Evolutionary conservation across 176 grass and related monocot genomes (phyloP).

Genomic region (Oryza glumipatula): DNA sequence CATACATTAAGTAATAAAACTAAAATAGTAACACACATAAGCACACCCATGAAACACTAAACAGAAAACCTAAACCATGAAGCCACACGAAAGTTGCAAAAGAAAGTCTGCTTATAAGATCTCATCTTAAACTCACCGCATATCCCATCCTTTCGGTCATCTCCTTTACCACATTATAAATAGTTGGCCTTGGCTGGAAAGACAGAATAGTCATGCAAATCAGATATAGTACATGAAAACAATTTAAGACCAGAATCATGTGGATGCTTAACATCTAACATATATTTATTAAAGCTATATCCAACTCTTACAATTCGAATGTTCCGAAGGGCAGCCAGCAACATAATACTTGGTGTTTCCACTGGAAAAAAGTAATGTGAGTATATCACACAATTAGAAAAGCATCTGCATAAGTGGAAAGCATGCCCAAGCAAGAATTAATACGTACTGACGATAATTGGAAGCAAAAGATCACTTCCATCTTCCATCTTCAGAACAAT

Average conservation of each 20-base stretch:
- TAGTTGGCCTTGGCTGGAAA: constrained; percentile 86
- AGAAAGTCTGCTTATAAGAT: not conserved
- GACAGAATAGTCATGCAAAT: constrained; percentile 7
- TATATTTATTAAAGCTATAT: constrained; percentile 18
- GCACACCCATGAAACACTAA: constrained; percentile 24
- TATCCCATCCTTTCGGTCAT: constrained; percentile 96
- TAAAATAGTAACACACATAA: not conserved
- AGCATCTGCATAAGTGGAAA: not conserved
- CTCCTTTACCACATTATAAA: constrained; percentile 79
- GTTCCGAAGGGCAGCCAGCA: constrained; percentile 85
- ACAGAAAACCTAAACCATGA: not conserved
- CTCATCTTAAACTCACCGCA: constrained; percentile 47
- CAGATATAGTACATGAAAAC: not conserved
- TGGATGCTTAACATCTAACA: constrained; percentile 20
- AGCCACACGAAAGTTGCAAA: not conserved
- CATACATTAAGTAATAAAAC: not conserved
- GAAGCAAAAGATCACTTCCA: constrained; percentile 86
- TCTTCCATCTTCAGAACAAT: constrained; percentile 98
- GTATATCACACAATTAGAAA: constrained; percentile 30
- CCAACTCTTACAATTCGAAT: constrained; percentile 70
- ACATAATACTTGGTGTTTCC: constrained; percentile 89
- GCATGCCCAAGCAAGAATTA: not conserved
- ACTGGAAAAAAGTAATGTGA: constrained; percentile 52
- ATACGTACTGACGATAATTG: constrained; percentile 91
- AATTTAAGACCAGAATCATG: constrained; percentile 19